Evolutionary conservation across 2,329 filamentous ascomycete genomes (phyloP).

Genomic region (Plenodomus biglobosus): DNA sequence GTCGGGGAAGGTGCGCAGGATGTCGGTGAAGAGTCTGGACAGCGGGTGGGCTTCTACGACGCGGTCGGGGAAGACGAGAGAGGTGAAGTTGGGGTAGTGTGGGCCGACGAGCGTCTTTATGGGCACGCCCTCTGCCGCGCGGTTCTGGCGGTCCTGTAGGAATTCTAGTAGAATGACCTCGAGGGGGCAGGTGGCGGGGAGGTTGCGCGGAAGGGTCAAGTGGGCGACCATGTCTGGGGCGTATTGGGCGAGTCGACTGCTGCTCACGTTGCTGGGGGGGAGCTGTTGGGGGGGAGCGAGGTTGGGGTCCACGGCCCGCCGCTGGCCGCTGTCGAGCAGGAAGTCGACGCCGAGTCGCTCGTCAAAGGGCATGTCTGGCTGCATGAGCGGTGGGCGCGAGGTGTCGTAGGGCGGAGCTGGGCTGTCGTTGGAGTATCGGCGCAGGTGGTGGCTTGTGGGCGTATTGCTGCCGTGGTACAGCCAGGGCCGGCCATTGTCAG

Average conservation of each 20-base stretch:
- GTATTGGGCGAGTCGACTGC: conserved; percentile 28
- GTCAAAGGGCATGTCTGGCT: conserved; percentile 37
- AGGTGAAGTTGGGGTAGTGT: conserved; percentile 76
- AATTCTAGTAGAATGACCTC: conserved; percentile 82
- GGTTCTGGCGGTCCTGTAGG: conserved; percentile 67
- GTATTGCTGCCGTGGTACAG: conserved; percentile 30
- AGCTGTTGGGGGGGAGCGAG: conserved; percentile 51
- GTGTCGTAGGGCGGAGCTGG: conserved; percentile 47
- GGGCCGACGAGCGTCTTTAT: conserved; percentile 71
- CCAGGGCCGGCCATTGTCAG: conserved; percentile 34
- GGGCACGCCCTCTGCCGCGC: conserved; percentile 65
- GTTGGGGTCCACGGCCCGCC: conserved; percentile 31
- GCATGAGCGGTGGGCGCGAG: conserved; percentile 34
- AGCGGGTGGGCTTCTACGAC: conserved; percentile 69
- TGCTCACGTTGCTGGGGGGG: conserved; percentile 22
- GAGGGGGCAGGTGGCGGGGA: conserved; percentile 70
- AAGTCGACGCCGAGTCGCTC: conserved; percentile 75
- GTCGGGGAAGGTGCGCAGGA: conserved; percentile 79
- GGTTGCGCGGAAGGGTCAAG: conserved; percentile 54
- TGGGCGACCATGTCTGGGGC: conserved; percentile 36
- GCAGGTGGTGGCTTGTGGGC: conserved; percentile 40
- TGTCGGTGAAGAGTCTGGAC: conserved; percentile 82
- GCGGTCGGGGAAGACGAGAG: conserved; percentile 71
- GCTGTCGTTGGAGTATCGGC: conserved; percentile 41
- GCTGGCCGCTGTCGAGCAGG: conserved; percentile 61